These are phyloP conservation scores for Tulasnella sp. DNA, from an alignment of 768 basidiomycete genomes.

Conservation along the genomic window DNA sequence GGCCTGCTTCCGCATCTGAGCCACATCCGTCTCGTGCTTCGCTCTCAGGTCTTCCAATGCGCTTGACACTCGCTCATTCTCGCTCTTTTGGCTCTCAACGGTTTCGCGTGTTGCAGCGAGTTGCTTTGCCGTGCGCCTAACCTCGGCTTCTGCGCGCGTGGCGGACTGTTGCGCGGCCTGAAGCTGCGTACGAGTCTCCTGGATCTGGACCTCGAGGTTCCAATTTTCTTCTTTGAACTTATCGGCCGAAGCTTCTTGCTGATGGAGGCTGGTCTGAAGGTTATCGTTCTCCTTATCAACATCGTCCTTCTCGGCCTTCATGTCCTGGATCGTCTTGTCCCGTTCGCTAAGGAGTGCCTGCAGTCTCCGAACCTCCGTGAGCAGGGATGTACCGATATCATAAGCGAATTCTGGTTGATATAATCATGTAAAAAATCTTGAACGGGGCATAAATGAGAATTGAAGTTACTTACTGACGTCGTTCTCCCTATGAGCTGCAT, in stretches of 20 bases:
- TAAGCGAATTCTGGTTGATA: slow-evolving; percentile 76
- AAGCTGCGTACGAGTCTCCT: slow-evolving; percentile 69
- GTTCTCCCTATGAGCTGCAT: slow-evolving; percentile 80
- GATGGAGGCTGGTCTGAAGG: slow-evolving; percentile 57
- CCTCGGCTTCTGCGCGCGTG: slow-evolving; percentile 68
- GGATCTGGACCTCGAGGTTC: slow-evolving; percentile 90
- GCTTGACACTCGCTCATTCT: slow-evolving; percentile 57
- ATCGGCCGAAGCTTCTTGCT: slow-evolving; percentile 67
- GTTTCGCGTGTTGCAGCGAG: slow-evolving; percentile 63
- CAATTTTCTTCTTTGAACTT: slow-evolving; percentile 98
- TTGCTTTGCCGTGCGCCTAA: slow-evolving; percentile 65
- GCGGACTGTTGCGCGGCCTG: slow-evolving; percentile 51
- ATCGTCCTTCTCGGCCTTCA: slow-evolving; percentile 86
- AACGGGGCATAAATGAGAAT: slow-evolving; percentile 17
- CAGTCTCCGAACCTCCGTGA: slow-evolving; percentile 83
- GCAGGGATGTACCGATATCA: slow-evolving; percentile 87
- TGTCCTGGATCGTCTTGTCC: slow-evolving; percentile 84
- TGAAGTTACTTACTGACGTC: slow-evolving; percentile 58
- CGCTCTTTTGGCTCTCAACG: slow-evolving; percentile 77
- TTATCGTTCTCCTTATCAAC: slow-evolving; percentile 69
- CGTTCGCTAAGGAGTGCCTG: slow-evolving; percentile 85
- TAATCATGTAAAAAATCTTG: neutral
- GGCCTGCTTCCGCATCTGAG: slow-evolving; percentile 75
- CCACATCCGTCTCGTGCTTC: slow-evolving; percentile 92
- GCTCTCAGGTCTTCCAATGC: slow-evolving; percentile 63